phyloP scores from a whole-genome alignment of 1,284 basidiomycete species.

The Paramarasmius palmivorus region DNA sequence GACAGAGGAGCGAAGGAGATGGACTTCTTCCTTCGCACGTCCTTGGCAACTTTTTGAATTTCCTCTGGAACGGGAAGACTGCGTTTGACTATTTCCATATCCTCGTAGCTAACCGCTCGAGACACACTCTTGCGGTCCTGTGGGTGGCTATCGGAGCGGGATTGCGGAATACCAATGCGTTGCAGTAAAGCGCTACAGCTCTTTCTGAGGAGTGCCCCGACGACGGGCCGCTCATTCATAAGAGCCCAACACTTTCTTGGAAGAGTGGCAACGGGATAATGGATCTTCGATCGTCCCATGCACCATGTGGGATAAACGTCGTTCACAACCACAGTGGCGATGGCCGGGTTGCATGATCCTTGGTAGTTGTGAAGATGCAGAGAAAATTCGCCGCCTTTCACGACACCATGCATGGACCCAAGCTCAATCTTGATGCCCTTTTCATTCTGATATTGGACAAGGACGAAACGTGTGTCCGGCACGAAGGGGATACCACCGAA shows the following conservation, averaged over 20 bases:
- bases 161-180: neutral
- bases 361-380: conserved; percentile 59
- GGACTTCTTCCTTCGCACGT: neutral
- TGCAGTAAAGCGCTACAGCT: conserved; percentile 7
- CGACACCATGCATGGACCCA: conserved; percentile 60
- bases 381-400: conserved; percentile 58
- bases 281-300: conserved; percentile 40
- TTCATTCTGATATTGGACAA: conserved; percentile 38
- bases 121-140: neutral
- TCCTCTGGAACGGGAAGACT: too few relatives aligned
- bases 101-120: conserved; percentile 3
- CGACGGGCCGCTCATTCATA: conserved; percentile 24
- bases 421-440: conserved; percentile 48
- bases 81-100: neutral
- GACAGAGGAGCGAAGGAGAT: neutral
- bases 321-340: conserved; percentile 48
- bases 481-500: conserved; percentile 58
- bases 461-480: conserved; percentile 46
- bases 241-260: conserved; percentile 53
- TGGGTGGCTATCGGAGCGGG: neutral
- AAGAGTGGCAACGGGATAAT: conserved; percentile 23
- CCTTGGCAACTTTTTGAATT: neutral
- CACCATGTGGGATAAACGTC: conserved; percentile 61
- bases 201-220: neutral
- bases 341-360: conserved; percentile 54